These are phyloP conservation scores for Cryomyces minteri DNA, from an alignment of 495 filamentous ascomycete species.

Conservation along the genomic window DNA sequence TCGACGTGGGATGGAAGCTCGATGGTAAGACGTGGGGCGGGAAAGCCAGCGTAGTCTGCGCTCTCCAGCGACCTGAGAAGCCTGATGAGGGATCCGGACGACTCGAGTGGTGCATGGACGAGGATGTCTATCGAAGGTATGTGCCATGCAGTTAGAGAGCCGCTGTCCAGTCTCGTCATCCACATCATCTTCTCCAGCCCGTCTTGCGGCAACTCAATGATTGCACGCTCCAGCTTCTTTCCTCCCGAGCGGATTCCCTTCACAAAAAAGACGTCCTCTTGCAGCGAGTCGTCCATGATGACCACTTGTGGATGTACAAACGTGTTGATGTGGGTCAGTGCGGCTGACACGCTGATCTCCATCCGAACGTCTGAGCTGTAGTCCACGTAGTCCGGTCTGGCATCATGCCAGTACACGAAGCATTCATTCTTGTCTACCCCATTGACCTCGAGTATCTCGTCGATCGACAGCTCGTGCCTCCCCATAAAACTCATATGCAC, in stretches of 20 bases:
- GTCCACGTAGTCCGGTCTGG: conserved; percentile 29
- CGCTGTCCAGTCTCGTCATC: conserved; percentile 56
- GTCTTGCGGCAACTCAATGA: conserved; percentile 50
- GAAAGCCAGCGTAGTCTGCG: conserved; percentile 52
- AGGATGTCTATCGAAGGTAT: conserved; percentile 54
- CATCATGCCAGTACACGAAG: conserved; percentile 39
- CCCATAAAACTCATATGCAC: conserved; percentile 42
- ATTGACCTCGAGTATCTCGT: conserved; percentile 34
- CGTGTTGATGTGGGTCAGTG: conserved; percentile 25
- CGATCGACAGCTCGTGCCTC: conserved; percentile 30
- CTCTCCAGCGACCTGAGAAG: conserved; percentile 51
- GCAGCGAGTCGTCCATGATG: conserved; percentile 29
- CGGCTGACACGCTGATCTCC: conserved; percentile 15
- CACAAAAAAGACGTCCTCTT: conserved; percentile 37
- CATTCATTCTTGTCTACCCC: conserved; percentile 32
- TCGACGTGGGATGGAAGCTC: conserved; percentile 58
- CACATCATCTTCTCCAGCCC: conserved; percentile 45
- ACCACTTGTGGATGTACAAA: conserved; percentile 41
- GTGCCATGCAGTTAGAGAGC: conserved; percentile 58
- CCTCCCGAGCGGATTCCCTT: conserved; percentile 29
- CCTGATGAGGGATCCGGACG: conserved; percentile 52
- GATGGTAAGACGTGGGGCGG: conserved; percentile 52
- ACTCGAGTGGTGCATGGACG: conserved; percentile 47
- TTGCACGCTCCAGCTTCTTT: conserved; percentile 22
- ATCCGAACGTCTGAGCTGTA: conserved; percentile 34